These are phyloP conservation scores for Pseudogymnoascus destructans DNA, from an alignment of 2,329 filamentous ascomycete species.

Conservation along the genomic window DNA sequence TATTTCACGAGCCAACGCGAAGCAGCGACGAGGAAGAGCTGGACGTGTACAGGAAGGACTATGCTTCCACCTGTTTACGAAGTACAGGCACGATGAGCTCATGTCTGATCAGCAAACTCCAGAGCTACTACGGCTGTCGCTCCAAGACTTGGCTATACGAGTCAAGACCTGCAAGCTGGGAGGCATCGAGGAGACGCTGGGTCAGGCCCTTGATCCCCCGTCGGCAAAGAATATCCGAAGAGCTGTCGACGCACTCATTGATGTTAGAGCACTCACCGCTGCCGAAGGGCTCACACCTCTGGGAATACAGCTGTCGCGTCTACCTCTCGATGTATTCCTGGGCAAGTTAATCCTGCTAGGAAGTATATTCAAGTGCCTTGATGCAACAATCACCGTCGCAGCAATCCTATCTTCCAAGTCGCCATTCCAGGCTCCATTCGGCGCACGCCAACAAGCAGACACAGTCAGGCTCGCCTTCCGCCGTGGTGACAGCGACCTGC, in stretches of 20 bases:
- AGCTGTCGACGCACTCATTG: constrained; percentile 83
- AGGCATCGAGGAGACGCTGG: constrained; percentile 78
- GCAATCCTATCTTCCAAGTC: constrained; percentile 92
- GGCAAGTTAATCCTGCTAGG: constrained; percentile 86
- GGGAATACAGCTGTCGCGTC: constrained; percentile 70
- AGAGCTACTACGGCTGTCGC: constrained; percentile 84
- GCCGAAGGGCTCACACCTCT: constrained; percentile 76
- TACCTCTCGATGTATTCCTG: constrained; percentile 87
- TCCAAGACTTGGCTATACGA: constrained; percentile 88
- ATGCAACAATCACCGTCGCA: constrained; percentile 82
- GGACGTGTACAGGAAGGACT: constrained; percentile 90
- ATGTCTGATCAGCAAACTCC: constrained; percentile 91
- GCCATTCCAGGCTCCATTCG: constrained; percentile 78
- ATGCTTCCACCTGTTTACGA: constrained; percentile 94
- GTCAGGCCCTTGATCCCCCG: constrained; percentile 79
- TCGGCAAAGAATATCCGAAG: constrained; percentile 84
- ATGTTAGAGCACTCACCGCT: constrained; percentile 76
- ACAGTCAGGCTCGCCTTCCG: constrained; percentile 66
- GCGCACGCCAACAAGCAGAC: constrained; percentile 70
- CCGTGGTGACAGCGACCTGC: constrained; percentile 75
- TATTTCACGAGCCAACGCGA: constrained; percentile 89
- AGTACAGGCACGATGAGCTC: constrained; percentile 67
- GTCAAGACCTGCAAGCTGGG: constrained; percentile 97
- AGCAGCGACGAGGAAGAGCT: constrained; percentile 84
- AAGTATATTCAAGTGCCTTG: constrained; percentile 77